Evolutionary conservation across 805 yeast genomes (phyloP).

Genomic region (Candida odintsovae): DNA sequence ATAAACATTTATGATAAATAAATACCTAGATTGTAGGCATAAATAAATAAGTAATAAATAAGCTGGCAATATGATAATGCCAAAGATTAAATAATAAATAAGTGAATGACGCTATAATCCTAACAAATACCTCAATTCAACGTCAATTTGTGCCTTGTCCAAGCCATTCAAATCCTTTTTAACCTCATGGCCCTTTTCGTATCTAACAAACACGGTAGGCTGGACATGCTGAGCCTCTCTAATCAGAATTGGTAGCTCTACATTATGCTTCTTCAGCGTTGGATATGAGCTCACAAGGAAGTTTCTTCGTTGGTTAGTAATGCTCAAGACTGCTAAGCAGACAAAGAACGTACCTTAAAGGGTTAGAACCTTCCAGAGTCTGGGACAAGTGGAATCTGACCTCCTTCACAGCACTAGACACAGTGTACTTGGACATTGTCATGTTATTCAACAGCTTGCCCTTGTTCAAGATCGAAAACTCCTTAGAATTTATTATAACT

Average conservation of each 20-base stretch:
- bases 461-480: too few relatives aligned
- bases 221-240: conserved; percentile 63
- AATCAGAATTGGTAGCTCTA: conserved; percentile 65
- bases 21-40: conserved; percentile 1
- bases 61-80: neutral
- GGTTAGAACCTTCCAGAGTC: conserved; percentile 64
- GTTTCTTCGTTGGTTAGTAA: conserved; percentile 28
- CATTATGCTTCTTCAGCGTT: conserved; percentile 54
- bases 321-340: too few relatives aligned
- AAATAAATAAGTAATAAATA: conserved; percentile 1
- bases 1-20: conserved; percentile 1
- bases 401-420: conserved; percentile 58
- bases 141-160: conserved; percentile 18
- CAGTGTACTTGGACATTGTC: conserved; percentile 23
- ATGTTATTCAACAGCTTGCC: too few relatives aligned
- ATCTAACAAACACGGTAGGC: conserved; percentile 72
- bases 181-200: conserved; percentile 36
- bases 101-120: conserved; percentile 1
- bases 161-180: conserved; percentile 33
- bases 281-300: conserved; percentile 63
- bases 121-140: conserved; percentile 17
- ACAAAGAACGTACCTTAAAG: conserved; percentile 41
- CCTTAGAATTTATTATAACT: too few relatives aligned
- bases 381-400: conserved; percentile 78
- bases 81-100: conserved; percentile 1